Conservation (phyloP, 768 basidiomycete species). For the Exsudoporus frostii region DNA sequence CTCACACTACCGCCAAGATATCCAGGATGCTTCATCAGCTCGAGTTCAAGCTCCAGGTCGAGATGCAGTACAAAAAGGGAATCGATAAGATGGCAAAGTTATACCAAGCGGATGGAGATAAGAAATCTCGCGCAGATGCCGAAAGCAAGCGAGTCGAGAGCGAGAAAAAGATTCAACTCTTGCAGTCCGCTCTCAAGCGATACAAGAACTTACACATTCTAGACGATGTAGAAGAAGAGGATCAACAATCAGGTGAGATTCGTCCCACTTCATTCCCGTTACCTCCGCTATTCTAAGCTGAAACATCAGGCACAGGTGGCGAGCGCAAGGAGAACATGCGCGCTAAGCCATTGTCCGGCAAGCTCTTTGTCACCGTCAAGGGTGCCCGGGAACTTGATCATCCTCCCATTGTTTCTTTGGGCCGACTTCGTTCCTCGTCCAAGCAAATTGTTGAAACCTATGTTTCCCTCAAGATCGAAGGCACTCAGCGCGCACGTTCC, state of each 20-base stretch:
- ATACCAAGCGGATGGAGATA: constrained; percentile 95
- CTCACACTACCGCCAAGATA: constrained; percentile 93
- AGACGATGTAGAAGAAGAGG: constrained; percentile 86
- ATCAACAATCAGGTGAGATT: constrained; percentile 58
- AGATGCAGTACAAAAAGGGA: constrained; percentile 96
- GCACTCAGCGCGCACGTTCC: constrained; percentile 86
- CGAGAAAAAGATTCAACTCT: constrained; percentile 92
- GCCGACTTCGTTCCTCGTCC: constrained; percentile 70
- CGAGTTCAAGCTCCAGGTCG: constrained; percentile 98
- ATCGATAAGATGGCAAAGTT: constrained; percentile 99
- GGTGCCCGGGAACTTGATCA: constrained; percentile 95
- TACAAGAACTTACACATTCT: constrained; percentile 96
- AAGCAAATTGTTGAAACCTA: constrained; percentile 79
- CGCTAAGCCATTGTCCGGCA: constrained; percentile 91
- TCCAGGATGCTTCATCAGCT: constrained; percentile 97
- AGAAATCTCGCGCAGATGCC: constrained; percentile 89
- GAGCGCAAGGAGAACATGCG: constrained; percentile 92
- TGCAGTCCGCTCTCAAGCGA: constrained; percentile 87
- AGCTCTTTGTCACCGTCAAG: constrained; percentile 82
- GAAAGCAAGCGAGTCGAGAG: constrained; percentile 93
- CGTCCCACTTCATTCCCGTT: background rate
- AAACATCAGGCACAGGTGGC: constrained; percentile 56
- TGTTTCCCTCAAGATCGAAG: constrained; percentile 95
- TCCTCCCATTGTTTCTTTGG: constrained; percentile 64
- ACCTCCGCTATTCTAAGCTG: constrained; percentile 25